A percentile compares a stretch with the other conserved stretches of the same genome.
phyloP scores from a whole-genome alignment of 176 grass and related monocot genomes.

The Alopecurus myosuroides region DNA sequence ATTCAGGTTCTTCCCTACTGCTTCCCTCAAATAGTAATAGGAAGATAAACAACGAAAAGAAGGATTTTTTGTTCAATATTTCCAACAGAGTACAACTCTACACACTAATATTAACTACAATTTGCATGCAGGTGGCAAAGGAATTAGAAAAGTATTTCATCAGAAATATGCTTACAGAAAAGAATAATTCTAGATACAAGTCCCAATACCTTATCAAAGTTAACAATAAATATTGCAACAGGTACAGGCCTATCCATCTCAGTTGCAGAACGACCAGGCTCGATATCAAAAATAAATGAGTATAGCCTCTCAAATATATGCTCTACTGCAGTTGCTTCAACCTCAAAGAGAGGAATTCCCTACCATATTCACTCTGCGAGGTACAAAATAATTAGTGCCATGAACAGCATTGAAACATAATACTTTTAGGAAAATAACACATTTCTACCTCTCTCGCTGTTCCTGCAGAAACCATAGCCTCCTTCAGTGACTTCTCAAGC shows the following conservation, averaged over 20 bases:
- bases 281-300: constrained; percentile 95
- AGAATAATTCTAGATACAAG: not conserved
- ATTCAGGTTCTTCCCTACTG: not conserved
- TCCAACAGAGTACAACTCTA: not conserved
- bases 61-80: not conserved
- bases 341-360: constrained; percentile 90
- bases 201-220: constrained; percentile 89
- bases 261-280: constrained; percentile 69
- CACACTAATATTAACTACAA: constrained; percentile 3
- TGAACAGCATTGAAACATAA: not conserved
- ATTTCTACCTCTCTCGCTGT: constrained; percentile 78
- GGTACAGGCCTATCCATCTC: constrained; percentile 86
- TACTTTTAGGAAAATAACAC: not conserved
- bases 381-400: constrained; percentile 29
- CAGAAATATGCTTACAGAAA: constrained; percentile 18
- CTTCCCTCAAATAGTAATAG: constrained; percentile 1
- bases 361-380: constrained; percentile 87
- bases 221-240: constrained; percentile 91
- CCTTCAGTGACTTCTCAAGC: constrained; percentile 88
- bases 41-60: not conserved
- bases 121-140: constrained; percentile 2
- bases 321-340: constrained; percentile 80
- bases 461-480: constrained; percentile 81
- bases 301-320: constrained; percentile 84
- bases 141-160: constrained; percentile 14